These are phyloP conservation scores for Aspergillus sclerotiicarbonarius DNA, from an alignment of 495 filamentous ascomycete genomes.

Conservation along the genomic window DNA sequence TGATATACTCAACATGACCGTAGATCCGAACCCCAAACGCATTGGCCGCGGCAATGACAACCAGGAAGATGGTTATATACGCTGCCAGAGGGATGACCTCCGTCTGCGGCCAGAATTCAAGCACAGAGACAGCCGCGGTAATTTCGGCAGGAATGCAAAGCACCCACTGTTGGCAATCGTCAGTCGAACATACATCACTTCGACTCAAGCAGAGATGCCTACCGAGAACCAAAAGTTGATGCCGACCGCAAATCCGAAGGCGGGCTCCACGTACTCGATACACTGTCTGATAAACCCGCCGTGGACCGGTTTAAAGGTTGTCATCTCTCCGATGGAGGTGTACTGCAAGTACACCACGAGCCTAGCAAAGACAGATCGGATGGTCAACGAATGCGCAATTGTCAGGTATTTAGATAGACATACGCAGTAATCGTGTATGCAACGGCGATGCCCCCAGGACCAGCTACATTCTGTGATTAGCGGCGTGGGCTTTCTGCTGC, in stretches of 20 bases:
- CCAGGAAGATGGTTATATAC: constrained; percentile 30
- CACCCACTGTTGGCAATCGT: constrained; percentile 22
- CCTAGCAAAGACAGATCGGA: constrained; percentile 2
- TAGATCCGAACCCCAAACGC: constrained; percentile 27
- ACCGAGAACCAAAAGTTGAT: constrained; percentile 35
- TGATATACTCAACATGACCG: constrained; percentile 29
- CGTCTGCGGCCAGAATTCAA: constrained; percentile 29
- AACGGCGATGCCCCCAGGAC: constrained; percentile 26
- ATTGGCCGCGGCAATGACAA: constrained; percentile 20
- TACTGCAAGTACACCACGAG: constrained; percentile 30
- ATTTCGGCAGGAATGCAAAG: constrained; percentile 34
- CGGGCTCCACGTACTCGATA: constrained; percentile 29
- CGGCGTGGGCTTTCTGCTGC: neutral
- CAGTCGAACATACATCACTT: neutral
- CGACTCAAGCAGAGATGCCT: neutral
- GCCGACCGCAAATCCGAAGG: constrained; percentile 30
- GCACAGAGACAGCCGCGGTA: constrained; percentile 27
- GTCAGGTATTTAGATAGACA: neutral
- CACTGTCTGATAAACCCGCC: constrained; percentile 33
- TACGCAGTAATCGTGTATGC: constrained; percentile 31
- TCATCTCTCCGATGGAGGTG: constrained; percentile 32
- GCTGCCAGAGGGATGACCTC: constrained; percentile 24
- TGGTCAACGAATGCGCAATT: neutral
- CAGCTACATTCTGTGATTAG: constrained; percentile 16
- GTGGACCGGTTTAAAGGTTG: constrained; percentile 30